Conservation (phyloP, 2,329 filamentous ascomycete genomes). For the Epichloe gansuensis region DNA sequence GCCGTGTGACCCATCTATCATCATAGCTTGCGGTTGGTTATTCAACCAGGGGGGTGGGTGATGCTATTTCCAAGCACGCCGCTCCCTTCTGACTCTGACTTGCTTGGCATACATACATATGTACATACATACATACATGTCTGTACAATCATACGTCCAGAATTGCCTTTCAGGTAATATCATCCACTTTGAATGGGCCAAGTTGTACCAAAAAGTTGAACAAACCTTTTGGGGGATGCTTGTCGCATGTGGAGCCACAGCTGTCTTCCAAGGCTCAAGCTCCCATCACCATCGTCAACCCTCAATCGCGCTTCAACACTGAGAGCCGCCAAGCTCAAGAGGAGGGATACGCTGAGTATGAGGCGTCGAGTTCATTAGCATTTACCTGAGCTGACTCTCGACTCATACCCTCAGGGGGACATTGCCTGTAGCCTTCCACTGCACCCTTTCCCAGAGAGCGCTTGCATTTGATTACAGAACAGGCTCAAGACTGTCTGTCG, state of each 20-base stretch:
- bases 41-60: neutral
- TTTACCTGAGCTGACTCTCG: too few relatives aligned
- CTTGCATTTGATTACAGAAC: neutral
- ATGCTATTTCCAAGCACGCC: constrained; percentile 2
- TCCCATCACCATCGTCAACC: neutral
- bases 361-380: neutral
- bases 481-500: neutral
- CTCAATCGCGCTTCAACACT: neutral
- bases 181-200: constrained; percentile 2
- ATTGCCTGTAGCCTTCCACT: neutral
- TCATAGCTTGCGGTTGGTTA: neutral
- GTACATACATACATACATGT: neutral
- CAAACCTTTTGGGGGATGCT: neutral
- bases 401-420: too few relatives aligned
- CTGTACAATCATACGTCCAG: neutral
- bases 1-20: constrained; percentile 2
- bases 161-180: neutral
- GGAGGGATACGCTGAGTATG: neutral
- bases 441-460: too few relatives aligned
- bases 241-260: constrained; percentile 1
- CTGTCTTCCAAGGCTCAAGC: neutral
- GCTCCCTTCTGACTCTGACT: neutral
- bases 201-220: neutral
- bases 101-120: neutral
- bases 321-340: neutral